These are phyloP conservation scores for Mycena olivaceomarginata DNA, from an alignment of 768 basidiomycete genomes.

Conservation along the genomic window DNA sequence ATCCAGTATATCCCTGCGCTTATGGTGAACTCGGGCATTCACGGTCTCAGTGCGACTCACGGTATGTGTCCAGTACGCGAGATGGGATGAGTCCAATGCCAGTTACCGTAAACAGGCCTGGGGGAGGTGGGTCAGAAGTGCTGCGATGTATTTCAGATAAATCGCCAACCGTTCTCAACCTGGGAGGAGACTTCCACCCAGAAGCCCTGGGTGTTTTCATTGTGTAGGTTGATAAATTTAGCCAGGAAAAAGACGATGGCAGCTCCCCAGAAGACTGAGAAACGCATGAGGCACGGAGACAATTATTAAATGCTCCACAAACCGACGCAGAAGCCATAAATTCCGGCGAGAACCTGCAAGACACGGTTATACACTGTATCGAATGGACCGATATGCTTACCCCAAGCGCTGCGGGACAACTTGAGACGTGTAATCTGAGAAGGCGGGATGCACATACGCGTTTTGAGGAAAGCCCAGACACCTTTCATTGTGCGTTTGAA, in stretches of 20 bases:
- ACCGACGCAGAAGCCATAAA: conserved; percentile 88
- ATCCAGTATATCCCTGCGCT: conserved; percentile 81
- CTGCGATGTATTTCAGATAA: conserved; percentile 1
- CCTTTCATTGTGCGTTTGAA: conserved; percentile 78
- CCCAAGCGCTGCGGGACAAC: conserved; percentile 72
- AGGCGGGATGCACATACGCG: conserved; percentile 70
- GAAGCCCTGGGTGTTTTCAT: conserved; percentile 80
- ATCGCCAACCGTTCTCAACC: conserved; percentile 79
- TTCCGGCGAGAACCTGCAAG: conserved; percentile 75
- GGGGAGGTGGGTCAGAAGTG: neutral
- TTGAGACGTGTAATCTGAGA: conserved; percentile 18
- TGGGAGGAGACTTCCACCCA: conserved; percentile 91
- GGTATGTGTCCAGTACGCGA: conserved; percentile 84
- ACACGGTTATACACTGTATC: conserved; percentile 14
- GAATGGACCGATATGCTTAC: conserved; percentile 59
- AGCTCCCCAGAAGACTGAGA: conserved; percentile 88
- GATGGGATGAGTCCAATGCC: conserved; percentile 89
- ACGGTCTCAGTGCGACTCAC: conserved; percentile 59
- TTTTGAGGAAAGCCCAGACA: conserved; percentile 90
- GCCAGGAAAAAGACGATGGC: conserved; percentile 86
- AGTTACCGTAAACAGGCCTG: conserved; percentile 87
- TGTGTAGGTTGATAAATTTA: conserved; percentile 83
- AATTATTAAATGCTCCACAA: conserved; percentile 2
- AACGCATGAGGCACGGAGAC: conserved; percentile 24
- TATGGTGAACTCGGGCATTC: conserved; percentile 18